These are phyloP conservation scores for Teratosphaeria gauchensis DNA, from an alignment of 2,329 filamentous ascomycete genomes.

Conservation along the genomic window DNA sequence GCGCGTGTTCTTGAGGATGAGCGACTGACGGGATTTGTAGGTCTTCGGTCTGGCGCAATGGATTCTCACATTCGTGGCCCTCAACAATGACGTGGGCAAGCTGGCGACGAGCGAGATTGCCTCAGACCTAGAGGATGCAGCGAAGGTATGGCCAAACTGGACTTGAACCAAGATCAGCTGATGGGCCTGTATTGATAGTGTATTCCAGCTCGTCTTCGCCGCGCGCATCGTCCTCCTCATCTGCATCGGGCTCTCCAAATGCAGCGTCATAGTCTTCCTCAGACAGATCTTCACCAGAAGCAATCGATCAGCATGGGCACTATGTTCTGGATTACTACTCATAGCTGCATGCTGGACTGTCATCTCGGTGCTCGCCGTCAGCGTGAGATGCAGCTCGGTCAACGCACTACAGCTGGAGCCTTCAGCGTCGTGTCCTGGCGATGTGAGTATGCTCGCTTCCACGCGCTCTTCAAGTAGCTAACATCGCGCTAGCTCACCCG, in stretches of 20 bases:
- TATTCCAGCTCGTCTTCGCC: slow-evolving; percentile 14
- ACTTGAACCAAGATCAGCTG: no score
- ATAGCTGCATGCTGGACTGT: neutral
- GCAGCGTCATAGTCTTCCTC: slow-evolving; percentile 13
- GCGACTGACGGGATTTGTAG: no score
- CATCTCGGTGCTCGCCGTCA: neutral
- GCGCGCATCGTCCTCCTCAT: slow-evolving; percentile 12
- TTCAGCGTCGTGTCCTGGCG: no score
- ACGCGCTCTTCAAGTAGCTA: no score
- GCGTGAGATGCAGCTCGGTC: neutral
- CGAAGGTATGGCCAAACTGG: no score
- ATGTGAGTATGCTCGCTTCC: no score
- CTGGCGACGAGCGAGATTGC: neutral
- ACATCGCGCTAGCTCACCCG: neutral
- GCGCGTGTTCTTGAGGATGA: no score
- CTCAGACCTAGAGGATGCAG: neutral
- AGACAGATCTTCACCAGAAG: slow-evolving; percentile 15
- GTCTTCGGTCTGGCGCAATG: neutral
- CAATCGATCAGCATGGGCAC: neutral
- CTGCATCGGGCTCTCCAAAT: slow-evolving; percentile 12
- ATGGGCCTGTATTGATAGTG: no score
- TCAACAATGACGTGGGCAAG: neutral
- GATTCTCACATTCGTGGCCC: neutral
- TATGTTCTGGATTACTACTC: neutral
- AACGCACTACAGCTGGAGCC: no score